Conservation (phyloP, 2,329 filamentous ascomycete species). For the Eutypa lata region DNA sequence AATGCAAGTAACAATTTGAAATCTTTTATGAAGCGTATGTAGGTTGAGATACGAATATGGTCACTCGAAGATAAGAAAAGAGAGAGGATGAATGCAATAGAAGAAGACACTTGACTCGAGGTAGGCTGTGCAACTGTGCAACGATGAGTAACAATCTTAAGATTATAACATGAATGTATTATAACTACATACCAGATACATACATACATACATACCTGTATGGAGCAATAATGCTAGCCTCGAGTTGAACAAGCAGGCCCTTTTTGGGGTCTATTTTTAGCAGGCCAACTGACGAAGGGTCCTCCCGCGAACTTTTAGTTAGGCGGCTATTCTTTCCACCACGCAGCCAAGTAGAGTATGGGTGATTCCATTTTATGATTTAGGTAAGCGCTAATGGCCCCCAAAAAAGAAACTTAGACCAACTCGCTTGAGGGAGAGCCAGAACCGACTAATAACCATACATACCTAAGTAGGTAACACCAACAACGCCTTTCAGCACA, state of each 20-base stretch:
- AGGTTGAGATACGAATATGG: neutral
- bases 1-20: neutral
- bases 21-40: neutral
- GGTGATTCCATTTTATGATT: no score
- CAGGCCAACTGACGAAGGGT: neutral
- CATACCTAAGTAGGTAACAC: no score
- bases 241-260: no score
- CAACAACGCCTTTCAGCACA: no score
- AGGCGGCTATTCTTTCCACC: neutral
- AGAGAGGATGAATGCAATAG: neutral
- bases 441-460: no score
- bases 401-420: neutral
- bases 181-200: no score
- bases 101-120: neutral
- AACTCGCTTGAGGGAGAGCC: neutral
- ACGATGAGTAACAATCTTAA: slow-evolving; percentile 1
- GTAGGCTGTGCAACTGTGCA: neutral
- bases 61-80: neutral
- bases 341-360: no score
- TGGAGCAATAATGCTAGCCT: no score
- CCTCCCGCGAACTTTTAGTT: neutral
- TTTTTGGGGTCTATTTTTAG: neutral
- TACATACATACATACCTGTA: no score
- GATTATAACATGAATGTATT: no score
- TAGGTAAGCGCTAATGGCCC: neutral